Conservation (phyloP, 305 asterid genomes). For the Fraxinus albicans region DNA sequence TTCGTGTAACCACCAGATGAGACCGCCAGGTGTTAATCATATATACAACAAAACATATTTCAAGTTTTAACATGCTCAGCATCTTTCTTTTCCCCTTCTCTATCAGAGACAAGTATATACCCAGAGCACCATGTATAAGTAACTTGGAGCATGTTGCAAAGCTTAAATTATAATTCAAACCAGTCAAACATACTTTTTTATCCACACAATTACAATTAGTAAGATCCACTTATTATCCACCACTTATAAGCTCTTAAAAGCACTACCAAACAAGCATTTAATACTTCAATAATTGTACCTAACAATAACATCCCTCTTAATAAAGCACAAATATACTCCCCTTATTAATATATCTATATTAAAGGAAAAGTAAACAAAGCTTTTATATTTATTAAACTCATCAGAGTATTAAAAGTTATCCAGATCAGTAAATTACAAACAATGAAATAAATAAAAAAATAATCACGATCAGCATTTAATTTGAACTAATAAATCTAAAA, state of each 20-base stretch:
- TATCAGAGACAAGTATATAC: too few species aligned
- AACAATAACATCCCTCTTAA: background rate
- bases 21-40: background rate
- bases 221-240: background rate
- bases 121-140: background rate
- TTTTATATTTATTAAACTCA: background rate
- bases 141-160: background rate
- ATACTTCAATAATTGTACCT: background rate
- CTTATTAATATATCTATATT: too few species aligned
- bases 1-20: background rate
- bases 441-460: background rate
- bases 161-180: too few species aligned
- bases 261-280: background rate
- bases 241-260: background rate
- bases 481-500: background rate
- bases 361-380: too few species aligned
- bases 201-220: too few species aligned
- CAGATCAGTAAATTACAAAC: background rate
- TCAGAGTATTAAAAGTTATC: background rate
- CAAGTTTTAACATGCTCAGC: too few species aligned
- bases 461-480: background rate
- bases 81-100: background rate
- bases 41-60: background rate
- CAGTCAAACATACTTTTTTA: too few species aligned
- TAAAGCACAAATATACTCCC: background rate